These are phyloP conservation scores for Akebia trifoliata DNA, from an alignment of 164 flowering plant genomes.

Conservation along the genomic window DNA sequence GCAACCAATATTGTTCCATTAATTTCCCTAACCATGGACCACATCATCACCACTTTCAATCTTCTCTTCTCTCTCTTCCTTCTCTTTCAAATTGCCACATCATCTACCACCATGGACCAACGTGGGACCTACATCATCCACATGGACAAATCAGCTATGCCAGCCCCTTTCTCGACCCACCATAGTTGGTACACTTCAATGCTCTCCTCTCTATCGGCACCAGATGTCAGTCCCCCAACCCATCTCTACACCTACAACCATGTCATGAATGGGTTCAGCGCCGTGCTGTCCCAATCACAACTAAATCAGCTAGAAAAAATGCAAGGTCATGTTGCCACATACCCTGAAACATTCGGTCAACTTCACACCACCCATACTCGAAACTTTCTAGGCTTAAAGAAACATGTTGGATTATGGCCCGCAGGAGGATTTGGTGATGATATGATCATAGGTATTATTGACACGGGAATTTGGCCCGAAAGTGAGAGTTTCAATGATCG, in stretches of 20 bases:
- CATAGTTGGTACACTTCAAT: conserved; percentile 10
- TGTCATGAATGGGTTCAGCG: conserved; percentile 17
- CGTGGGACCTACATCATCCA: conserved; percentile 26
- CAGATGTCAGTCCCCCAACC: conserved; percentile 1
- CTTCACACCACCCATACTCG: conserved; percentile 18
- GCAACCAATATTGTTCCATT: not conserved
- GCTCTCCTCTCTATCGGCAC: conserved; percentile 5
- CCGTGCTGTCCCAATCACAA: conserved; percentile 9
- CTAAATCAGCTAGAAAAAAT: conserved; percentile 1
- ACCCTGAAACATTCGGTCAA: conserved; percentile 5
- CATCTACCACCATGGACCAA: not conserved
- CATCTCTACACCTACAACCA: conserved; percentile 23
- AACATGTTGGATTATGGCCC: conserved; percentile 8
- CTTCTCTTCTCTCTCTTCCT: conserved; percentile 3
- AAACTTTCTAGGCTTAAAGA: conserved; percentile 10
- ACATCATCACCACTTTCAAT: not conserved
- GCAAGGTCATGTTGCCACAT: conserved; percentile 15
- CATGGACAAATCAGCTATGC: conserved; percentile 28
- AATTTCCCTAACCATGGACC: not conserved
- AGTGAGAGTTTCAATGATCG: conserved; percentile 15
- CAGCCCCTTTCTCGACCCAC: conserved; percentile 16
- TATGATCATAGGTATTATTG: conserved; percentile 13
- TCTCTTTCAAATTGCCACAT: conserved; percentile 2
- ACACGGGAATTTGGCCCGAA: conserved; percentile 13
- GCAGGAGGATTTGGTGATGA: conserved; percentile 14